Evolutionary conservation across 495 filamentous ascomycete genomes (phyloP), one percentile per base, ranked within the genome.

Genomic region (Geoglossum glabrum): DNA sequence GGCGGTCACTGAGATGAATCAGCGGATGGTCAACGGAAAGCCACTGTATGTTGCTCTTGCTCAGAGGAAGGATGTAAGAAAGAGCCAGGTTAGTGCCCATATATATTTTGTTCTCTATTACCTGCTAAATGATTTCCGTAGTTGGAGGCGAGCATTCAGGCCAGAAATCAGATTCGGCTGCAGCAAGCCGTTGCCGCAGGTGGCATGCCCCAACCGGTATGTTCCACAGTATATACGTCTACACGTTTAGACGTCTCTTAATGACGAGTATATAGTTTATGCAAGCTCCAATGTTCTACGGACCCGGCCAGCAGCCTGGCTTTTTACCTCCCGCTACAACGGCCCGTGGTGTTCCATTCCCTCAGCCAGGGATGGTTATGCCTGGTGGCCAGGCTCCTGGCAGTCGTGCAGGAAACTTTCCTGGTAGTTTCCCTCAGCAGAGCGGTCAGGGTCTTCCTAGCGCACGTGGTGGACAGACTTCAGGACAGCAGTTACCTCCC

Each of bases 41-140:
- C 92, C 92, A 43, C 80, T 99, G 55, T 99, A 97, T 65, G 92
- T 99, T 66, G 93, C 92, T 60, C 79, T 99, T 50, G 92, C 92
- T 57, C 93, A 97, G 79, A 88, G 93, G 70, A 99, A 99, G 81
- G 92, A 99, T 72, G 89, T 97, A 64, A 89, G 92, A 71, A 92
- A 96, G 79, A 93, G 78, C 74, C 92, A 97, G 72, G 69, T 71
- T 64, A 56, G 64, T 61, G 4, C 13, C 4, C 7, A 13, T 57
- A 13, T 36, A 5, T 36, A n/a, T 47, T 26, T 57, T 13, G 17
- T 19, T 28, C 56, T 21, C 15, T 36, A 40, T 0, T 17, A 15
- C 25, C 10, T 13, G 26, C 21, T 30, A 15, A 27, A 13, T 5
- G 17, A 0, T 56, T 56, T 56, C 5, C 56, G 56, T 47, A 73